Percentiles rank a stretch among this genome's conserved stretches.
Conservation (phyloP, 2,329 filamentous ascomycete genomes). For the Verticillium tricorpus region DNA sequence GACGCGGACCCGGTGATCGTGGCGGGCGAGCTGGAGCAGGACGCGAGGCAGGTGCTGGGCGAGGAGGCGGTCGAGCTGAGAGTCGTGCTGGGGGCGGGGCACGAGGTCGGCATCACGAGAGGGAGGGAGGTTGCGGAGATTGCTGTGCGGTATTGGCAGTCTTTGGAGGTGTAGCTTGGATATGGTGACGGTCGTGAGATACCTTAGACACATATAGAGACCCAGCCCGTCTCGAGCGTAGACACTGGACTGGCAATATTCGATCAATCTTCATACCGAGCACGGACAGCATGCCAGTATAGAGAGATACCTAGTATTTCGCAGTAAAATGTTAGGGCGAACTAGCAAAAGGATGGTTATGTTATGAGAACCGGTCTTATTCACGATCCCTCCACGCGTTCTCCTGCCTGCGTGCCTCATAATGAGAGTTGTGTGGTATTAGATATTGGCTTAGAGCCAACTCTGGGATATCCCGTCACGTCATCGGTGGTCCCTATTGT, state of each 20-base stretch:
- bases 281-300: background rate
- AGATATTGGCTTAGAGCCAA: background rate
- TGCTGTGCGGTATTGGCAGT: conserved; percentile 27
- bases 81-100: conserved; percentile 54
- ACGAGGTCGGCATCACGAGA: conserved; percentile 64
- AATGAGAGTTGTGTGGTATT: background rate
- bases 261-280: background rate
- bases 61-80: conserved; percentile 51
- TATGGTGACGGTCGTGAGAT: background rate
- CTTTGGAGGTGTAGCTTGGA: background rate
- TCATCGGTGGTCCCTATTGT: no score
- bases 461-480: no score
- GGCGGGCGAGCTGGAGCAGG: conserved; percentile 58
- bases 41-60: conserved; percentile 54
- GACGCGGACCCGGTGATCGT: conserved; percentile 62
- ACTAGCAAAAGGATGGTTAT: no score
- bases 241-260: no score
- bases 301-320: background rate
- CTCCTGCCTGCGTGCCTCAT: background rate
- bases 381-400: background rate
- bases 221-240: no score
- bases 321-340: no score
- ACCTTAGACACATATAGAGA: no score
- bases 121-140: conserved; percentile 51
- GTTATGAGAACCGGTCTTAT: no score